These are phyloP conservation scores for Pleurotus djamor DNA, from an alignment of 768 basidiomycete genomes.

Conservation along the genomic window DNA sequence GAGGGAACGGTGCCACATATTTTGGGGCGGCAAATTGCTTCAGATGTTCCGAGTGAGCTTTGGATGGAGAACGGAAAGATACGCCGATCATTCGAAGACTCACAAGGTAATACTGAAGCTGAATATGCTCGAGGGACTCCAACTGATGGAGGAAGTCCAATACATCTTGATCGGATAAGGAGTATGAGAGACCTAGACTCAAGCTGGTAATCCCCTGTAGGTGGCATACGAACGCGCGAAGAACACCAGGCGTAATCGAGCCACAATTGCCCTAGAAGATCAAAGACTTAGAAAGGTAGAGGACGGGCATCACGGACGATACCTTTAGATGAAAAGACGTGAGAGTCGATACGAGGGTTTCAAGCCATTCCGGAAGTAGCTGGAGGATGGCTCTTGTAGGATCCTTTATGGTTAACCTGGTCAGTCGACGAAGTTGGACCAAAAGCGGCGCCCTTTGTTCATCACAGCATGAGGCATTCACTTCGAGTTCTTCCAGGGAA, in stretches of 20 bases:
- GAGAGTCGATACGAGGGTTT: conserved; percentile 27
- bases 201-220: conserved; percentile 32
- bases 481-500: conserved; percentile 23
- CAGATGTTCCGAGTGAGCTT: neutral
- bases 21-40: conserved; percentile 42
- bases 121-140: conserved; percentile 31
- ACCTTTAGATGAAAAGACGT: conserved; percentile 42
- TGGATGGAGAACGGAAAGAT: neutral
- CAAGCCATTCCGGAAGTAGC: conserved; percentile 42
- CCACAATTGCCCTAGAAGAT: conserved; percentile 52
- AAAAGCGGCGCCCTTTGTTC: conserved; percentile 26
- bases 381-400: conserved; percentile 40
- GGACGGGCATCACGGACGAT: conserved; percentile 9
- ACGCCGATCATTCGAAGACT: conserved; percentile 11
- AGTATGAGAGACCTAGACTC: conserved; percentile 57
- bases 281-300: neutral
- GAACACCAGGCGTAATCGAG: conserved; percentile 60
- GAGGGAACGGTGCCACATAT: conserved; percentile 14
- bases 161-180: conserved; percentile 50
- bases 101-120: conserved; percentile 53
- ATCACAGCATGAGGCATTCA: conserved; percentile 33
- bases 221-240: conserved; percentile 40
- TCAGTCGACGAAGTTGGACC: conserved; percentile 24
- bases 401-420: conserved; percentile 25
- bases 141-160: conserved; percentile 44